Conservation (phyloP, 352 stramenopile genomes). For the Vaucheria bursata region DNA sequence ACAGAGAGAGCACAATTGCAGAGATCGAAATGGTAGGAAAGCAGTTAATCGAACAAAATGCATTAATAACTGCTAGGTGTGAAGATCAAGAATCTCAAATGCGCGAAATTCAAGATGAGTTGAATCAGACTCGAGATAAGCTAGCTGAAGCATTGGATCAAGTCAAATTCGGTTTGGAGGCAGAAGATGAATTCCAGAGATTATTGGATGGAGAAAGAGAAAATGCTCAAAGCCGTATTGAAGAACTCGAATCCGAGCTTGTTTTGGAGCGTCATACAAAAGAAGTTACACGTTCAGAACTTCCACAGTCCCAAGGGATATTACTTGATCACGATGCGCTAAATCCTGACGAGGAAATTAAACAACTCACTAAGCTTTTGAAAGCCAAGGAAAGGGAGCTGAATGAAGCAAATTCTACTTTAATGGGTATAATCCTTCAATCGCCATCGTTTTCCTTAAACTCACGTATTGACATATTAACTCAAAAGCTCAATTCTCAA, state of each 20-base stretch:
- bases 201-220: constrained; percentile 21
- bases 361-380: too few species aligned
- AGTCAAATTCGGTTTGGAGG: constrained; percentile 21
- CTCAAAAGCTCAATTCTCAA: too few species aligned
- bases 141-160: constrained; percentile 29
- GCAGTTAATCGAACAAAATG: constrained; percentile 32
- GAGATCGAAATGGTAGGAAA: constrained; percentile 29
- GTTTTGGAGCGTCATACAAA: background rate
- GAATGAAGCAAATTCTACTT: too few species aligned
- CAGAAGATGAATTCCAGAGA: constrained; percentile 33
- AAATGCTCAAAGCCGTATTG: background rate
- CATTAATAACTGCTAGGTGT: constrained; percentile 33
- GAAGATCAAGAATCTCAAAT: constrained; percentile 17
- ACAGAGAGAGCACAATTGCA: constrained; percentile 18
- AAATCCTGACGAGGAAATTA: too few species aligned
- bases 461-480: too few species aligned
- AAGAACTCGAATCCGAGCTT: background rate
- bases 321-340: too few species aligned
- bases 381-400: too few species aligned
- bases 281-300: background rate
- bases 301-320: background rate
- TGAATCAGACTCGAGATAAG: constrained; percentile 24
- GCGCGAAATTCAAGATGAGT: constrained; percentile 10
- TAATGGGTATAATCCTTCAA: too few species aligned
- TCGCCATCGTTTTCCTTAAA: too few species aligned